These are phyloP conservation scores for Pyricularia pennisetigena DNA, from an alignment of 2,329 filamentous ascomycete species.

Conservation along the genomic window DNA sequence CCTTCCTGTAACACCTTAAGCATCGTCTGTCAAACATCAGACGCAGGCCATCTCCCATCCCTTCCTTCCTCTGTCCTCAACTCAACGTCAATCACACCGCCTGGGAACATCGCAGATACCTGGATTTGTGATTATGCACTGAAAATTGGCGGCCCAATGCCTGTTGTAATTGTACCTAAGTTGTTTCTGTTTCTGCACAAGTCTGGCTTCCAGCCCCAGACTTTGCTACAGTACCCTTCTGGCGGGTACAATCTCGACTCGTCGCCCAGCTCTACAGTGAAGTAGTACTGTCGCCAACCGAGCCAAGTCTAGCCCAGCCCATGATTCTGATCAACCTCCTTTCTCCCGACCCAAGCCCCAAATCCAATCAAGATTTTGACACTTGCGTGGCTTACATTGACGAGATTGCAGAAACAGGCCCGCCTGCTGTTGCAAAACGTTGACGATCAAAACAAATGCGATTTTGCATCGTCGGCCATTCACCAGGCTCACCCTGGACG, in stretches of 20 bases:
- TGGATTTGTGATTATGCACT: not conserved
- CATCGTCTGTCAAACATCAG: conserved; percentile 30
- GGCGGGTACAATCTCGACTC: not conserved
- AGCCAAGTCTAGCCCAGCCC: not conserved
- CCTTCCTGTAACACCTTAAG: conserved; percentile 28
- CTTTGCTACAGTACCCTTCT: not conserved
- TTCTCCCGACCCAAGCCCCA: not conserved
- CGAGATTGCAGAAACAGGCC: not conserved
- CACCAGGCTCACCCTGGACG: not conserved
- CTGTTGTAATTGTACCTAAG: not conserved
- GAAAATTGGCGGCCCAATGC: not conserved
- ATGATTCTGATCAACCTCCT: not conserved
- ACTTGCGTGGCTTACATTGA: not conserved
- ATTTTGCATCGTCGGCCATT: not conserved
- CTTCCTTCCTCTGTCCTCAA: not conserved
- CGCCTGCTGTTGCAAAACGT: not conserved
- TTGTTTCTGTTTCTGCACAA: not conserved
- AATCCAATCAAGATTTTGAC: not conserved
- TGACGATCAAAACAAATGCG: not conserved
- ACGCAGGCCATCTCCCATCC: conserved; percentile 16
- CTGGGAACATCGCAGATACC: not conserved
- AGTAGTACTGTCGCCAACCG: not conserved
- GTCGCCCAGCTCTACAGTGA: not conserved
- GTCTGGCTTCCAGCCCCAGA: not conserved
- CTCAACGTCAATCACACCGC: not conserved